Conservation (phyloP, 305 asterid genomes). For the Rubia occidens region DNA sequence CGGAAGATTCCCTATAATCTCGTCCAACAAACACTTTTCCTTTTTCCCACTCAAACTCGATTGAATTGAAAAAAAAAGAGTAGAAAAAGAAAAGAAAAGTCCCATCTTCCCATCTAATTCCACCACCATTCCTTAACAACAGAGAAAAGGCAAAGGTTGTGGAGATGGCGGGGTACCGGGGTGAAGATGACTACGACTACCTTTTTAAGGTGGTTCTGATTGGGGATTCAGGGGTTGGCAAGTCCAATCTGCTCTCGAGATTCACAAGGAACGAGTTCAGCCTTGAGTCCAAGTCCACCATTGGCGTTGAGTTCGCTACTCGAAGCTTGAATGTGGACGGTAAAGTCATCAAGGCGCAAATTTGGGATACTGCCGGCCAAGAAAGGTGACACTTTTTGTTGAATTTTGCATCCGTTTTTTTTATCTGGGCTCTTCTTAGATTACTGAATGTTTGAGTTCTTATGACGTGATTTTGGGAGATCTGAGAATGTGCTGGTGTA, state of each 20-base stretch:
- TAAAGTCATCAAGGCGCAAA: constrained; percentile 78
- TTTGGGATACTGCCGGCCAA: constrained; percentile 92
- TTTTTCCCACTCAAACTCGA: too few relatives aligned
- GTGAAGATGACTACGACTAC: constrained; percentile 85
- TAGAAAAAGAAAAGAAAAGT: too few relatives aligned
- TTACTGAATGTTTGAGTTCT: not conserved
- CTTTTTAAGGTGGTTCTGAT: constrained; percentile 75
- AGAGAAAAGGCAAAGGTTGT: not conserved
- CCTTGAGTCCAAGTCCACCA: constrained; percentile 79
- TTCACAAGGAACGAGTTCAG: constrained; percentile 85
- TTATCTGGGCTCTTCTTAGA: constrained; percentile 24
- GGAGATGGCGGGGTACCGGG: constrained; percentile 63
- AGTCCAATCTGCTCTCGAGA: constrained; percentile 79
- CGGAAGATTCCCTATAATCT: too few relatives aligned
- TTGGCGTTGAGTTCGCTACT: constrained; percentile 85
- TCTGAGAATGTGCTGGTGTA: not conserved
- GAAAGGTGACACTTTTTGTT: constrained; percentile 41
- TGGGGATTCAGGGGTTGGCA: constrained; percentile 87
- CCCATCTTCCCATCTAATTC: not conserved
- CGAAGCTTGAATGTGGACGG: constrained; percentile 67
- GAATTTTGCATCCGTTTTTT: not conserved
- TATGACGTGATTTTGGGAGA: not conserved
- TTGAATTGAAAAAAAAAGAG: too few relatives aligned
- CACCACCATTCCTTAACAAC: not conserved
- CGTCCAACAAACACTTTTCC: too few relatives aligned